phyloP scores from a whole-genome alignment of 2,329 filamentous ascomycete species.

The Trichophyton benhamiae region DNA sequence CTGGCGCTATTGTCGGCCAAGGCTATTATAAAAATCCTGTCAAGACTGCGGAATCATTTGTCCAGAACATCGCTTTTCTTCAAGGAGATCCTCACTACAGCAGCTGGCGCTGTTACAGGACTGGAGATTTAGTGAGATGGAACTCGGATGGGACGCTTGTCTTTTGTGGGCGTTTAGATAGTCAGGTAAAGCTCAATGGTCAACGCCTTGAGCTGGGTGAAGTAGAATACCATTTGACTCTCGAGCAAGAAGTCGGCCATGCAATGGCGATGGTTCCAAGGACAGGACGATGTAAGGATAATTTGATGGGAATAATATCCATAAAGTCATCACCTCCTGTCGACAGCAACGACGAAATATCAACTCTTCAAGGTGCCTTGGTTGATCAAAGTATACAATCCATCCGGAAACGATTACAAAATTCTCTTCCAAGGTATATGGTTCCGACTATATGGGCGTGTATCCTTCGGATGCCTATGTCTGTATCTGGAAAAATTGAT shows the following conservation, averaged over 20 bases:
- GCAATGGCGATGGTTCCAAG: constrained; percentile 35
- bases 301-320: constrained; percentile 18
- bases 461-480: constrained; percentile 25
- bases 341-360: neutral
- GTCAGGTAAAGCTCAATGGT: constrained; percentile 5
- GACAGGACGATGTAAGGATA: constrained; percentile 28
- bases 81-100: constrained; percentile 19
- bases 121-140: constrained; percentile 21
- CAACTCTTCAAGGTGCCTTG: neutral
- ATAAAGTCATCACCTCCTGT: neutral
- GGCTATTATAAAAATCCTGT: constrained; percentile 26
- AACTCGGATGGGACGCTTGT: constrained; percentile 15
- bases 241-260: constrained; percentile 24
- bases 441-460: constrained; percentile 28
- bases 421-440: constrained; percentile 21
- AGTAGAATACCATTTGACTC: constrained; percentile 16
- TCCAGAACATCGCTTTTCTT: constrained; percentile 12
- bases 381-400: neutral
- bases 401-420: constrained; percentile 12
- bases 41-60: constrained; percentile 20
- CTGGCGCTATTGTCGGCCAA: constrained; percentile 23
- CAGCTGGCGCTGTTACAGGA: constrained; percentile 21
- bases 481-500: constrained; percentile 30
- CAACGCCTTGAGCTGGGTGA: constrained; percentile 9
- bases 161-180: constrained; percentile 6